Evolutionary conservation across 2,329 filamentous ascomycete species (phyloP).

Genomic region (Sphaerulina populicola): DNA sequence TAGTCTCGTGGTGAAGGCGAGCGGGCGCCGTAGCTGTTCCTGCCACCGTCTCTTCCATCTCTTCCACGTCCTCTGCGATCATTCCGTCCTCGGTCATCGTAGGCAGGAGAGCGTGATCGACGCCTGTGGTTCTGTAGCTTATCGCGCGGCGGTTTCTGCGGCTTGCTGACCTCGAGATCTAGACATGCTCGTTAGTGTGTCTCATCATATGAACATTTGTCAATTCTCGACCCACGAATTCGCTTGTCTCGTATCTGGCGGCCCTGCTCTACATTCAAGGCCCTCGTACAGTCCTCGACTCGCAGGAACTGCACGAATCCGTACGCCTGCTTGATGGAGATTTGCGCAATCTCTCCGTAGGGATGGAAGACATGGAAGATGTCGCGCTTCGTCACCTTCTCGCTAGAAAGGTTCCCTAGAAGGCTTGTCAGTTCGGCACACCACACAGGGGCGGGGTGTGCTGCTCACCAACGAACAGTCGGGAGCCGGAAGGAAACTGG

Average conservation of each 20-base stretch:
- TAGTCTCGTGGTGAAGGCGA: constrained; percentile 42
- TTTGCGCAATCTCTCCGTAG: constrained; percentile 82
- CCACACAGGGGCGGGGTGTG: neutral
- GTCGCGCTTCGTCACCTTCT: constrained; percentile 87
- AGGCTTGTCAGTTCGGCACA: constrained; percentile 12
- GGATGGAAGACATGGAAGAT: constrained; percentile 83
- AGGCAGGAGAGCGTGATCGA: constrained; percentile 57
- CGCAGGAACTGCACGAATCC: constrained; percentile 93
- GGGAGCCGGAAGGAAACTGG: constrained; percentile 65
- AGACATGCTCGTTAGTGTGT: constrained; percentile 27
- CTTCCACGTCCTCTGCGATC: constrained; percentile 43
- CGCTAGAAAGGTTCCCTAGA: constrained; percentile 79
- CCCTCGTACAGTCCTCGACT: constrained; percentile 61
- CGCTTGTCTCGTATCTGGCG: constrained; percentile 77
- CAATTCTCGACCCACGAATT: constrained; percentile 61
- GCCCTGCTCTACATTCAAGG: constrained; percentile 71
- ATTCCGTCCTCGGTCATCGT: constrained; percentile 41
- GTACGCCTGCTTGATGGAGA: constrained; percentile 93
- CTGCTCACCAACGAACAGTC: constrained; percentile 68
- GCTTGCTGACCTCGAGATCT: constrained; percentile 87
- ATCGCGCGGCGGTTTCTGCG: constrained; percentile 50
- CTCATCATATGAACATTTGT: neutral
- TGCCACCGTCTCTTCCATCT: constrained; percentile 45
- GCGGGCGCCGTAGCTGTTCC: constrained; percentile 25
- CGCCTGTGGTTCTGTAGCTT: constrained; percentile 18